phyloP scores from a whole-genome alignment of 306 rosid species.

The Astragalus glycyphyllos region DNA sequence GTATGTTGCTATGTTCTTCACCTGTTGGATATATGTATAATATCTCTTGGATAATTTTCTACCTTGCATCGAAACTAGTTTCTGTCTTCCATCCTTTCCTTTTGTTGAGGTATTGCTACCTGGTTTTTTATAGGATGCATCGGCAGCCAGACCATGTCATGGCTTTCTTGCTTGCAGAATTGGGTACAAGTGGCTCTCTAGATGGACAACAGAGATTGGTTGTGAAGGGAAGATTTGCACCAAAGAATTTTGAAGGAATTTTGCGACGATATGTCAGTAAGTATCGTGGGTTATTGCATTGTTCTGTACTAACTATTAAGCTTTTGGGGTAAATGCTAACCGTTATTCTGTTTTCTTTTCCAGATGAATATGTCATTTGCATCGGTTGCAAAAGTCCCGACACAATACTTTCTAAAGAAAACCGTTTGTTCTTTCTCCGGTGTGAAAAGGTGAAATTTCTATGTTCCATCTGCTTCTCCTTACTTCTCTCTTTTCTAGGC shows the following conservation, averaged over 20 bases:
- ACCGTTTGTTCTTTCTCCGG: constrained; percentile 90
- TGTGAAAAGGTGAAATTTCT: constrained; percentile 78
- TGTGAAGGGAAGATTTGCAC: constrained; percentile 93
- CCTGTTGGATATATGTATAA: not conserved
- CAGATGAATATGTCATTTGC: constrained; percentile 88
- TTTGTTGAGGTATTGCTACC: constrained; percentile 19
- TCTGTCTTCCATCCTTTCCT: not conserved
- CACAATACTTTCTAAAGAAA: constrained; percentile 93
- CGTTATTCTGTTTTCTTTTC: constrained; percentile 32
- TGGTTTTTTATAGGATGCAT: constrained; percentile 65
- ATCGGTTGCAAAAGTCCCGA: constrained; percentile 91
- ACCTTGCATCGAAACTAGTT: not conserved
- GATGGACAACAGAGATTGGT: constrained; percentile 92
- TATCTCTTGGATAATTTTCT: not conserved
- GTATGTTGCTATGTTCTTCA: constrained; percentile 45
- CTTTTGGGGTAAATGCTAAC: constrained; percentile 4
- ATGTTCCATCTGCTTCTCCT: not conserved
- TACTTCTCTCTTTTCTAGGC: not conserved
- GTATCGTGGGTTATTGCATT: constrained; percentile 40
- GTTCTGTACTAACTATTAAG: not conserved
- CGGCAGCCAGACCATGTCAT: constrained; percentile 93
- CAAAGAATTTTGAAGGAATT: constrained; percentile 91
- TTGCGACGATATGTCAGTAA: constrained; percentile 87
- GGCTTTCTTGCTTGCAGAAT: constrained; percentile 88
- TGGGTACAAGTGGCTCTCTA: constrained; percentile 94